phyloP scores from a whole-genome alignment of 768 basidiomycete genomes.

The Mycena alexandri region DNA sequence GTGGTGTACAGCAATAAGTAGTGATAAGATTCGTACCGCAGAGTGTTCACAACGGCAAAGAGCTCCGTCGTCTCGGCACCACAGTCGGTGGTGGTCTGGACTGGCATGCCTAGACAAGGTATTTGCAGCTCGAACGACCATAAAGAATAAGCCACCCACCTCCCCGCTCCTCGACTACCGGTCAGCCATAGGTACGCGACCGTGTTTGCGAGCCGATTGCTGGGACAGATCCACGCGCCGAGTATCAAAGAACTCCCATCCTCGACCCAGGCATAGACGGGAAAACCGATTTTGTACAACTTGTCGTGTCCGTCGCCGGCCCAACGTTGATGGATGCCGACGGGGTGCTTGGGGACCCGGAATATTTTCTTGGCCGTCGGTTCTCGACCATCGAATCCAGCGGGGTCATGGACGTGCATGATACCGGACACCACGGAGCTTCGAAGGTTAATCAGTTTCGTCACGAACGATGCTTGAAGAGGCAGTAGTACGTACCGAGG shows the following conservation, averaged over 20 bases:
- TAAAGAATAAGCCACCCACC: constrained; percentile 36
- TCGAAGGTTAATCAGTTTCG: too few relatives aligned
- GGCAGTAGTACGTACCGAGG: too few relatives aligned
- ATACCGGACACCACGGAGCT: too few relatives aligned
- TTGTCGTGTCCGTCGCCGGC: constrained; percentile 56
- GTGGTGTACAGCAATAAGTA: neutral
- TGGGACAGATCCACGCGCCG: constrained; percentile 52
- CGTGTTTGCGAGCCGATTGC: constrained; percentile 46
- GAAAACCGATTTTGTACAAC: constrained; percentile 54
- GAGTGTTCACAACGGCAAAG: constrained; percentile 47
- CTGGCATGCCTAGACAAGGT: constrained; percentile 45
- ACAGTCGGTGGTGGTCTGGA: constrained; percentile 52
- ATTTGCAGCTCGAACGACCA: neutral
- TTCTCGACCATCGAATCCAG: constrained; percentile 45
- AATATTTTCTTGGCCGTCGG: constrained; percentile 46
- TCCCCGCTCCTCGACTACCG: constrained; percentile 46
- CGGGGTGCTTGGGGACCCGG: constrained; percentile 41
- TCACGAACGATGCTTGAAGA: too few relatives aligned
- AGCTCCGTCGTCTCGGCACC: constrained; percentile 51
- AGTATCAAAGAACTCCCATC: too few relatives aligned
- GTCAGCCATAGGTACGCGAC: constrained; percentile 48
- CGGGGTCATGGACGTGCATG: too few relatives aligned
- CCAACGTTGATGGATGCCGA: constrained; percentile 55
- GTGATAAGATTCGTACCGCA: too few relatives aligned
- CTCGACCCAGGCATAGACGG: constrained; percentile 52